phyloP scores from a whole-genome alignment of 305 asterid species.

The Euphrasia arctica region DNA sequence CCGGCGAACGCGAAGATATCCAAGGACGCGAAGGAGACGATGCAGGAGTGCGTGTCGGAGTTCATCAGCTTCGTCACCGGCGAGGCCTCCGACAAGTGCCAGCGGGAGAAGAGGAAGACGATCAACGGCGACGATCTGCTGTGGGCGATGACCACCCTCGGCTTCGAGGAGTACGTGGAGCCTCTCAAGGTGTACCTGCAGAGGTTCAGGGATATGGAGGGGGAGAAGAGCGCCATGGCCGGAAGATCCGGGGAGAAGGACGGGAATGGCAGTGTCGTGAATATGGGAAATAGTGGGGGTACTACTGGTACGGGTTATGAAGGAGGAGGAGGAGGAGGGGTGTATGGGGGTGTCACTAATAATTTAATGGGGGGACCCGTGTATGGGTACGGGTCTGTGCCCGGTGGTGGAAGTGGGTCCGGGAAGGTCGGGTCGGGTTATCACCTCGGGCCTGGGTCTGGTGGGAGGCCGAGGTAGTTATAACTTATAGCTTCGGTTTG shows the following conservation, averaged over 20 bases:
- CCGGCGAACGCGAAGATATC: conserved; percentile 82
- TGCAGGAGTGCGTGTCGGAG: conserved; percentile 83
- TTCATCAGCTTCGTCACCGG: conserved; percentile 85
- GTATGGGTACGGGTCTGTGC: conserved; percentile 37
- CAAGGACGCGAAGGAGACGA: conserved; percentile 71
- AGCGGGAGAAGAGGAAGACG: conserved; percentile 74
- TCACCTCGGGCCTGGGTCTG: conserved; percentile 31
- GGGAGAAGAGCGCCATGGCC: conserved; percentile 62
- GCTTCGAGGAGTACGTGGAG: conserved; percentile 72
- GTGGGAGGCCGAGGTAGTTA: conserved; percentile 34
- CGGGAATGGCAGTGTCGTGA: conserved; percentile 32
- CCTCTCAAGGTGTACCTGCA: conserved; percentile 63
- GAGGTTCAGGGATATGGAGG: conserved; percentile 73
- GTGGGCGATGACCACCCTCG: conserved; percentile 85
- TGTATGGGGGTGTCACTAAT: not conserved
- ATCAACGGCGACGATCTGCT: conserved; percentile 75
- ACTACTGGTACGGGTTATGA: conserved; percentile 26
- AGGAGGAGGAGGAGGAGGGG: conserved; percentile 36
- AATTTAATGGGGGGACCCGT: conserved; percentile 42
- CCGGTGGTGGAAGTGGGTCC: not conserved
- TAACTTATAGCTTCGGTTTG: no score
- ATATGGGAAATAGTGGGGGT: conserved; percentile 31
- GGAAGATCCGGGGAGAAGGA: conserved; percentile 36
- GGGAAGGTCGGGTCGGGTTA: conserved; percentile 24
- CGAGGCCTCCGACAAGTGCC: conserved; percentile 85